Evolutionary conservation across 2,329 filamentous ascomycete species (phyloP).

Genomic region (Stagonosporopsis cucurbitacearum): DNA sequence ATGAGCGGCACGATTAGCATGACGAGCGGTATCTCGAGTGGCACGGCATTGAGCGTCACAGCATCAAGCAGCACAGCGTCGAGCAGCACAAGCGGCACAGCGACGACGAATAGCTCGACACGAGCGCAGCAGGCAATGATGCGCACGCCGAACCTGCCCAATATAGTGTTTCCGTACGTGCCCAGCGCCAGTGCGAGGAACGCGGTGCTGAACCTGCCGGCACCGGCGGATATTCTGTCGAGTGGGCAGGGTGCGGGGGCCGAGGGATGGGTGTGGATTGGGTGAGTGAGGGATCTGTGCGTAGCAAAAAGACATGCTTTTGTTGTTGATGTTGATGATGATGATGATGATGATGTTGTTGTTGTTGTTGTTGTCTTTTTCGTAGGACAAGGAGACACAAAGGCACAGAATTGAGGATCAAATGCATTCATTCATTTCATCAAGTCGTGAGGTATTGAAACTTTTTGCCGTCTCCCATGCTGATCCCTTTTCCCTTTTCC

Average conservation of each 20-base stretch:
- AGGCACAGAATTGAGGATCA: too few species aligned
- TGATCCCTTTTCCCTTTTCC: too few species aligned
- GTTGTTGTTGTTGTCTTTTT: too few species aligned
- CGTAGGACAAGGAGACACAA: too few species aligned
- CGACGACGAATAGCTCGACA: too few species aligned
- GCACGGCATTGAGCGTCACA: too few species aligned
- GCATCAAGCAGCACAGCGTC: too few species aligned
- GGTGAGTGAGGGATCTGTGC: background rate
- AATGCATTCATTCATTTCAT: background rate
- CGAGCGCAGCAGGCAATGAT: slow-evolving; percentile 7
- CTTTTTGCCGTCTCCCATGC: too few species aligned
- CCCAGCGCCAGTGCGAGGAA: slow-evolving; percentile 35
- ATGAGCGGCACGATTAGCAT: too few species aligned
- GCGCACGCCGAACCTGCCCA: slow-evolving; percentile 40
- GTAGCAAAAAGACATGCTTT: too few species aligned
- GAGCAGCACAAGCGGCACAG: background rate
- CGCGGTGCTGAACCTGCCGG: slow-evolving; percentile 40
- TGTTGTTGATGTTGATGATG: background rate
- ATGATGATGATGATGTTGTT: background rate
- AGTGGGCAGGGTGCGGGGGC: slow-evolving; percentile 9
- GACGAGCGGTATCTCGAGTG: too few species aligned
- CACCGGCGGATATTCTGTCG: slow-evolving; percentile 42
- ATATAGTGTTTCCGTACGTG: slow-evolving; percentile 41
- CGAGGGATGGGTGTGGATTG: slow-evolving; percentile 25
- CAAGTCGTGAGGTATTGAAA: background rate